phyloP scores from a whole-genome alignment of 306 rosid species.

The Vigna hirtella region DNA sequence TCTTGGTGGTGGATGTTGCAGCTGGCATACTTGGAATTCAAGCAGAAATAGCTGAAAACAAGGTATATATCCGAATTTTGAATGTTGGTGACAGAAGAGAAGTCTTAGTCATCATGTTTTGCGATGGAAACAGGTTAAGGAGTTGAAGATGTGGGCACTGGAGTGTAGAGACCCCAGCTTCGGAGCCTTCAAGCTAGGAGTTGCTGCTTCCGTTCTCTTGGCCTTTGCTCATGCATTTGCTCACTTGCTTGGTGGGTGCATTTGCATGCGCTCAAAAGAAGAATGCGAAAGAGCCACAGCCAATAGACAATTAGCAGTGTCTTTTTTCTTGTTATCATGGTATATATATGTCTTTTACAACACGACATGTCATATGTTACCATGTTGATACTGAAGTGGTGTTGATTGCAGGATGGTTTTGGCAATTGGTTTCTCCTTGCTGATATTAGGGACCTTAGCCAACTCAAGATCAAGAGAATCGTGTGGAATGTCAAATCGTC shows the following conservation, averaged over 20 bases:
- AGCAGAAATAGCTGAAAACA: constrained; percentile 81
- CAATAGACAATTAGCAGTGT: constrained; percentile 59
- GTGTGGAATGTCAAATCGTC: constrained; percentile 67
- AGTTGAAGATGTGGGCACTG: constrained; percentile 62
- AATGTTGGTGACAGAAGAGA: not conserved
- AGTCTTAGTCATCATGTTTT: not conserved
- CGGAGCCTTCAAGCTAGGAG: constrained; percentile 74
- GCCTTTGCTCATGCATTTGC: constrained; percentile 64
- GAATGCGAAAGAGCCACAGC: constrained; percentile 53
- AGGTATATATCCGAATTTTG: constrained; percentile 45
- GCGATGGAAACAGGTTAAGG: constrained; percentile 58
- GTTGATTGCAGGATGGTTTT: constrained; percentile 58
- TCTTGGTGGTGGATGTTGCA: constrained; percentile 62
- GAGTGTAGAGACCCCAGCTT: constrained; percentile 80
- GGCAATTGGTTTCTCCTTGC: constrained; percentile 59
- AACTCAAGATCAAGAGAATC: constrained; percentile 72
- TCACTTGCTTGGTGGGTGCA: constrained; percentile 76
- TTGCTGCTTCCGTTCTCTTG: constrained; percentile 70
- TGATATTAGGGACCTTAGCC: constrained; percentile 62
- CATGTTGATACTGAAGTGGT: not conserved
- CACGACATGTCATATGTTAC: not conserved
- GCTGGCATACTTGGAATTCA: constrained; percentile 89
- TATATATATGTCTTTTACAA: constrained; percentile 32
- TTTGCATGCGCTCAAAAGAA: constrained; percentile 57
- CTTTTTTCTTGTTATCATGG: constrained; percentile 72